A percentile compares a stretch with the other conserved stretches of the same genome.
phyloP scores from a whole-genome alignment of 768 basidiomycete species.

The Polyporus arcularius region DNA sequence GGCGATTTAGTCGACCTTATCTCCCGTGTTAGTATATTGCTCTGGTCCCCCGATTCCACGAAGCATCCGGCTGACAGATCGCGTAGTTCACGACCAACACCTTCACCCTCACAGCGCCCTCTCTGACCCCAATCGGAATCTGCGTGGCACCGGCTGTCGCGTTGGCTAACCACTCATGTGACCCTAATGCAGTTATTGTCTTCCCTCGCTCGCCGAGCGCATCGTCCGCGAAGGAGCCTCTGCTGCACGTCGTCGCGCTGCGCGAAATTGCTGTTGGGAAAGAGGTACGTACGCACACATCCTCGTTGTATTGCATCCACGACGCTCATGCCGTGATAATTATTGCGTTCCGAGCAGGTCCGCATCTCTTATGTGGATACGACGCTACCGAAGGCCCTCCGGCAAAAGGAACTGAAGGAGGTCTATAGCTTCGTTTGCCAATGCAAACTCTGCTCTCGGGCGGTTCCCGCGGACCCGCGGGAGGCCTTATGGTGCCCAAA shows the following conservation, averaged over 20 bases:
- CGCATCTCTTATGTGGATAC: slow-evolving; percentile 85
- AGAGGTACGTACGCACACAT: slow-evolving; percentile 52
- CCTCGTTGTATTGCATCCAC: not conserved
- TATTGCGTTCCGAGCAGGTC: slow-evolving; percentile 47
- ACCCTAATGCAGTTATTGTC: slow-evolving; percentile 88
- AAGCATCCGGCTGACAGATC: slow-evolving; percentile 6
- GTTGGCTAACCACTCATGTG: slow-evolving; percentile 86
- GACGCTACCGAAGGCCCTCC: slow-evolving; percentile 57
- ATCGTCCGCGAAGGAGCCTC: slow-evolving; percentile 47
- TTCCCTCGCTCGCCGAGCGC: slow-evolving; percentile 62
- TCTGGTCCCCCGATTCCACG: not conserved
- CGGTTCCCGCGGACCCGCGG: slow-evolving; percentile 55
- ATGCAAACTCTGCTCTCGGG: slow-evolving; percentile 57
- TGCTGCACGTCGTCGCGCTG: slow-evolving; percentile 75
- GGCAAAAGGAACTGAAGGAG: slow-evolving; percentile 61
- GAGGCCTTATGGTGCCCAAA: slow-evolving; percentile 71
- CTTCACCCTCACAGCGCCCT: slow-evolving; percentile 78
- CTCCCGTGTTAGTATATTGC: slow-evolving; percentile 56
- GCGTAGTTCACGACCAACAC: slow-evolving; percentile 88
- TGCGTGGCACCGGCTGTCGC: slow-evolving; percentile 81
- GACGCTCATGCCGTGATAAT: not conserved
- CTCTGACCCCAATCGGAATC: slow-evolving; percentile 79
- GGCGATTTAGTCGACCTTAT: slow-evolving; percentile 69
- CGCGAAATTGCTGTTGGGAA: slow-evolving; percentile 62
- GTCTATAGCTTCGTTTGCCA: slow-evolving; percentile 80